Conservation (phyloP, 495 filamentous ascomycete genomes). For the Aspergillus olivimuriae region DNA sequence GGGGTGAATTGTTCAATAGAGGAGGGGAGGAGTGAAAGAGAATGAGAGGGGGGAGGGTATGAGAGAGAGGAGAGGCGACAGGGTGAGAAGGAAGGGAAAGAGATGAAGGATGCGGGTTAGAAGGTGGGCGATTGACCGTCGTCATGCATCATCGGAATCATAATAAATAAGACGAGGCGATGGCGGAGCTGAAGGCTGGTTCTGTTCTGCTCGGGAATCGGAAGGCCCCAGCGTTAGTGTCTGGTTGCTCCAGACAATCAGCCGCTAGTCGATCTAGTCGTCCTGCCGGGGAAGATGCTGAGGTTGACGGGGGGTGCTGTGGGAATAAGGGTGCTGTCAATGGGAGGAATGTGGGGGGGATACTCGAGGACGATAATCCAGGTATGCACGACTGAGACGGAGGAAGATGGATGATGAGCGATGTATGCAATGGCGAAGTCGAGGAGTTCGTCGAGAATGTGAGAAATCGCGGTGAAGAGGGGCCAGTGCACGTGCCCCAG, state of each 20-base stretch:
- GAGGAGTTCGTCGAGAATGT: too few relatives aligned
- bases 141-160: background rate
- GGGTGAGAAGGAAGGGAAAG: background rate
- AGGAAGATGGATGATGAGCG: too few relatives aligned
- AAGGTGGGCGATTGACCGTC: background rate
- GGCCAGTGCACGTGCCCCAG: conserved; percentile 19
- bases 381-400: too few relatives aligned
- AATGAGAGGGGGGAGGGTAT: background rate
- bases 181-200: conserved; percentile 36
- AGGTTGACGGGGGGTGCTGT: too few relatives aligned
- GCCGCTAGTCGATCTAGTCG: conserved; percentile 17
- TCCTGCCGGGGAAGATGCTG: too few relatives aligned
- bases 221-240: conserved; percentile 8
- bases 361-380: too few relatives aligned
- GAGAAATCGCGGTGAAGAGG: too few relatives aligned
- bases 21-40: background rate
- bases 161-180: background rate
- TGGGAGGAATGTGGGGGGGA: conserved; percentile 8
- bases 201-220: conserved; percentile 18
- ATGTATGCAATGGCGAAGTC: too few relatives aligned
- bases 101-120: background rate
- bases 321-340: background rate
- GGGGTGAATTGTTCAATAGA: background rate
- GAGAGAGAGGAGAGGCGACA: background rate
- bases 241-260: conserved; percentile 29